Evolutionary conservation across 2,329 filamentous ascomycete genomes (phyloP).

Genomic region (Colletotrichum tropicicola): DNA sequence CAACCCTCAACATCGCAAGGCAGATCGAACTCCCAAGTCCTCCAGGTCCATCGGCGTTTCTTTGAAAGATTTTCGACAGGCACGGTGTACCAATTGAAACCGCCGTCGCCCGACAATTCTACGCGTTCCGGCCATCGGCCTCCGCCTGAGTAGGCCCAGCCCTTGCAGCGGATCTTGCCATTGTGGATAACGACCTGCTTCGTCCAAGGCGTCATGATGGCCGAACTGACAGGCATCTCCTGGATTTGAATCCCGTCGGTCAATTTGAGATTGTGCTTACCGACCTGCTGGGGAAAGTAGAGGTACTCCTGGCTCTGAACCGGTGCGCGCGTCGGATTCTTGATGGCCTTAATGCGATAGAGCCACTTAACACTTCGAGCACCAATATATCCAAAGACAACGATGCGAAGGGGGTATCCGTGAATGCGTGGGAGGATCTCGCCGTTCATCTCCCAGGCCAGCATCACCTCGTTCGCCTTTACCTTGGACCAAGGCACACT

Average conservation of each 20-base stretch:
- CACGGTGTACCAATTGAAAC: slow-evolving; percentile 71
- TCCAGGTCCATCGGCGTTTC: slow-evolving; percentile 72
- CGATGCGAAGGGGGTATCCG: slow-evolving; percentile 68
- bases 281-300: slow-evolving; percentile 74
- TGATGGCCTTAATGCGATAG: slow-evolving; percentile 69
- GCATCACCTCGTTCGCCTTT: slow-evolving; percentile 70
- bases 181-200: slow-evolving; percentile 70
- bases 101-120: slow-evolving; percentile 71
- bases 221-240: slow-evolving; percentile 75
- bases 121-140: slow-evolving; percentile 70
- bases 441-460: slow-evolving; percentile 79
- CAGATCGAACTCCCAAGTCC: slow-evolving; percentile 69
- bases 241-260: slow-evolving; percentile 73
- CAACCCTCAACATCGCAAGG: slow-evolving; percentile 71
- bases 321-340: slow-evolving; percentile 62
- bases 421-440: slow-evolving; percentile 71
- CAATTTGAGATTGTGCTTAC: slow-evolving; percentile 70
- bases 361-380: slow-evolving; percentile 73
- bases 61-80: slow-evolving; percentile 66
- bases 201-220: slow-evolving; percentile 71
- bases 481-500: slow-evolving; percentile 75
- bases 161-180: slow-evolving; percentile 64
- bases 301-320: slow-evolving; percentile 74
- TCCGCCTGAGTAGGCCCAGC: slow-evolving; percentile 68
- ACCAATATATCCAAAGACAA: slow-evolving; percentile 74